These are phyloP conservation scores for Anastatica hierochuntica DNA, from an alignment of 345 rosid genomes.

Conservation along the genomic window DNA sequence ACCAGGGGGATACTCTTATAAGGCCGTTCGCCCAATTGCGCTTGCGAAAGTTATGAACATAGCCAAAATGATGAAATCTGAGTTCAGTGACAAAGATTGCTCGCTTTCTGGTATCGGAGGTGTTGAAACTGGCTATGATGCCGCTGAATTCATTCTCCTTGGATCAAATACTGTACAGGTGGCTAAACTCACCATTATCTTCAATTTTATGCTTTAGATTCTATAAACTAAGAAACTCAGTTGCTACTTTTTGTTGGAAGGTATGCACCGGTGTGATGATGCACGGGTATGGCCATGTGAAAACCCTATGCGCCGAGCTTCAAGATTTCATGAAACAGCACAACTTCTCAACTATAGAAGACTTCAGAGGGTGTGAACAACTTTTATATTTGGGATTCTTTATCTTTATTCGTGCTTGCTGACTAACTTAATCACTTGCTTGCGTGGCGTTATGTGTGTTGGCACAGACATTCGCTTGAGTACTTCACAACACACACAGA, in stretches of 20 bases:
- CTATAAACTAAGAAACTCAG: background rate
- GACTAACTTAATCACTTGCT: too few relatives aligned
- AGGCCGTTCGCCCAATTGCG: constrained; percentile 95
- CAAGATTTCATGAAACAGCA: constrained; percentile 84
- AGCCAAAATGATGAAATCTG: constrained; percentile 81
- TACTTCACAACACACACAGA: constrained; percentile 93
- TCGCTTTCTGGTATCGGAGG: constrained; percentile 96
- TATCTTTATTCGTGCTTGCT: background rate
- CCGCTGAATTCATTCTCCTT: constrained; percentile 89
- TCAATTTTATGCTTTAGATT: background rate
- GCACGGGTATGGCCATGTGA: constrained; percentile 91
- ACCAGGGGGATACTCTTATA: constrained; percentile 93
- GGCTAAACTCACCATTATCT: background rate
- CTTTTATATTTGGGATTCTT: background rate
- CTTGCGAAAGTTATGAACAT: constrained; percentile 85
- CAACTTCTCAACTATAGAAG: constrained; percentile 71
- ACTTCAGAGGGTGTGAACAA: constrained; percentile 73
- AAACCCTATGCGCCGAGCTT: constrained; percentile 69
- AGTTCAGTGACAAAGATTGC: constrained; percentile 42
- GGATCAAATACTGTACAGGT: constrained; percentile 97
- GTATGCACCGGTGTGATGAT: constrained; percentile 98
- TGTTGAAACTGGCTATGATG: constrained; percentile 86
- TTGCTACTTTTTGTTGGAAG: constrained; percentile 26
- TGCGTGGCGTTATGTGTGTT: background rate
- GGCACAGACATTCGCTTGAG: constrained; percentile 54